phyloP scores from a whole-genome alignment of 108 stramenopile genomes.

The Poteriospumella lacustris region DNA sequence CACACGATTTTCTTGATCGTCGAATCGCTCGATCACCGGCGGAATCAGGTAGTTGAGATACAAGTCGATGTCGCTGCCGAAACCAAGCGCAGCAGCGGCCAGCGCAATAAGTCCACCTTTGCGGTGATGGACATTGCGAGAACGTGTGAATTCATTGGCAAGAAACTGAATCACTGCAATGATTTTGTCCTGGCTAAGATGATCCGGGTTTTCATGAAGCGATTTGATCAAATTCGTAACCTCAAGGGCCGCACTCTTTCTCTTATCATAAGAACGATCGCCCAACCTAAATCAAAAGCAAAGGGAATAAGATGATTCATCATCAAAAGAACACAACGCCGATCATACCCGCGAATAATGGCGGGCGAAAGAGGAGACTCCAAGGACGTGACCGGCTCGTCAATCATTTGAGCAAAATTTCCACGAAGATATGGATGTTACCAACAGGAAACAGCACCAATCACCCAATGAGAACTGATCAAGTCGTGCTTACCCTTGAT shows the following conservation, averaged over 20 bases:
- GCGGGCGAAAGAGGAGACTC: constrained; percentile 26
- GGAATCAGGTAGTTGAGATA: constrained; percentile 75
- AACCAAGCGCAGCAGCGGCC: constrained; percentile 88
- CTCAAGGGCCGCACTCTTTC: constrained; percentile 94
- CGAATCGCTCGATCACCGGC: constrained; percentile 93
- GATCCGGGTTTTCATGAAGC: constrained; percentile 58
- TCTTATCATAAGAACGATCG: constrained; percentile 96
- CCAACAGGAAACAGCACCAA: background rate
- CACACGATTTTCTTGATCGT: constrained; percentile 91
- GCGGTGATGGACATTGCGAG: constrained; percentile 91
- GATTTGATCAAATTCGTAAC: constrained; percentile 85
- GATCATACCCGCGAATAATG: constrained; percentile 15
- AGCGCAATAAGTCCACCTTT: constrained; percentile 96
- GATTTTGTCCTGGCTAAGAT: constrained; percentile 68
- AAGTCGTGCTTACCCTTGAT: background rate
- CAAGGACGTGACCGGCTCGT: background rate
- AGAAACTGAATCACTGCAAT: constrained; percentile 72
- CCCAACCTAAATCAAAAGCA: constrained; percentile 77
- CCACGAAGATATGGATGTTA: background rate
- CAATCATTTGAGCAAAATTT: background rate
- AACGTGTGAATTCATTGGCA: constrained; percentile 88
- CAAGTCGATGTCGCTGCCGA: constrained; percentile 51
- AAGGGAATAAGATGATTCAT: background rate
- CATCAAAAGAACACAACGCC: background rate
- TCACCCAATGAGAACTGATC: background rate